phyloP scores from a whole-genome alignment of 2,329 filamentous ascomycete species.

The Sporothrix curviconia region DNA sequence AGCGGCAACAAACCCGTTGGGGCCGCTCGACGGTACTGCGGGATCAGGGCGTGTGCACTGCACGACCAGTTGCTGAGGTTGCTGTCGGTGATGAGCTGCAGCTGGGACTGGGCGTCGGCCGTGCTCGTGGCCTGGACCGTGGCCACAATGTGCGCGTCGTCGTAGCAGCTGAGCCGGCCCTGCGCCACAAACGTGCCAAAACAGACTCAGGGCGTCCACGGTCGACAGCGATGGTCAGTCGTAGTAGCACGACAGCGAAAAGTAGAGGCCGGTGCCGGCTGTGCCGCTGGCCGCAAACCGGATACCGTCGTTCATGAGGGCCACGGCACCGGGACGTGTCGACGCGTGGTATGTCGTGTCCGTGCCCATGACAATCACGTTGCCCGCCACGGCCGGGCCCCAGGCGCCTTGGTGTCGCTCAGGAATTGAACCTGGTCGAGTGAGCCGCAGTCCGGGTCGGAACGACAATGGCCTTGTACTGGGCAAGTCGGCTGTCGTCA shows the following conservation, averaged over 20 bases:
- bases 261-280: conserved; percentile 26
- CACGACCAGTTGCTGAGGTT: conserved; percentile 37
- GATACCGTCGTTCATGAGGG: conserved; percentile 34
- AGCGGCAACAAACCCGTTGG: conserved; percentile 33
- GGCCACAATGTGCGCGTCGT: conserved; percentile 36
- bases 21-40: conserved; percentile 31
- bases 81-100: conserved; percentile 30
- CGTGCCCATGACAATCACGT: conserved; percentile 37
- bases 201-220: conserved; percentile 24
- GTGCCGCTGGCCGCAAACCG: conserved; percentile 18
- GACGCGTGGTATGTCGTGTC: conserved; percentile 30
- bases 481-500: conserved; percentile 34
- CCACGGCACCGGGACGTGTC: conserved; percentile 26
- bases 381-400: conserved; percentile 35
- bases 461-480: conserved; percentile 39
- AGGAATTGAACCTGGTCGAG: conserved; percentile 30
- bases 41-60: conserved; percentile 36
- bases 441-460: conserved; percentile 32
- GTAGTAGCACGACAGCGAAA: conserved; percentile 38
- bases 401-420: conserved; percentile 32
- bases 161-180: conserved; percentile 33
- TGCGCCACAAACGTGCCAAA: conserved; percentile 36
- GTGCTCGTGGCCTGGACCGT: conserved; percentile 23
- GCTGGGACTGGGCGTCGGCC: neutral
- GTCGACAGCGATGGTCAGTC: conserved; percentile 20